Percentiles rank a stretch among this genome's conserved stretches.
Evolutionary conservation across 2,329 filamentous ascomycete species (phyloP).

Genomic region (Fusarium sp.): DNA sequence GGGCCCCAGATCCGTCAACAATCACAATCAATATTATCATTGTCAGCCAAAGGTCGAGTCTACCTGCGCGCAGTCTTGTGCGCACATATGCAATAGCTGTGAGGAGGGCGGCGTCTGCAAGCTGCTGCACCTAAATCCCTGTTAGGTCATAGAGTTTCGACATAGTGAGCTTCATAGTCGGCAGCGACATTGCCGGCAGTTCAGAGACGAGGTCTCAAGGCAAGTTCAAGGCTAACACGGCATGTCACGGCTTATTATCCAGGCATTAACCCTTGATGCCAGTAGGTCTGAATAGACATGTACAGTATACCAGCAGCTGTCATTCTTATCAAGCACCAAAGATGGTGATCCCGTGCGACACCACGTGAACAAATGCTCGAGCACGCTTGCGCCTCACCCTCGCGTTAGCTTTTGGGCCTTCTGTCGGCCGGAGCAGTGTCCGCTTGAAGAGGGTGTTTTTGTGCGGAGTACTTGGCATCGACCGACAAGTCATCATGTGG

Average conservation of each 20-base stretch:
- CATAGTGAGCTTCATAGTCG: conserved; percentile 13
- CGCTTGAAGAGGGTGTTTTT: conserved; percentile 23
- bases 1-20: conserved; percentile 35
- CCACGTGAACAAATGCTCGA: conserved; percentile 21
- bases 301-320: not conserved
- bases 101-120: conserved; percentile 14
- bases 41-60: conserved; percentile 4
- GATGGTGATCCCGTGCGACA: conserved; percentile 3
- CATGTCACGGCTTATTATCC: not conserved
- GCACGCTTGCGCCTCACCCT: conserved; percentile 24
- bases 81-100: conserved; percentile 25
- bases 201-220: not conserved
- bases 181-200: conserved; percentile 16
- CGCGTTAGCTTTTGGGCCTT: conserved; percentile 14
- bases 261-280: not conserved
- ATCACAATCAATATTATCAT: conserved; percentile 7
- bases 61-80: conserved; percentile 6
- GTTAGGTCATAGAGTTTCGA: conserved; percentile 27
- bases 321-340: not conserved
- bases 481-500: conserved; percentile 16
- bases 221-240: not conserved
- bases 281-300: not conserved
- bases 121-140: conserved; percentile 23
- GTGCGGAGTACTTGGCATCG: conserved; percentile 29
- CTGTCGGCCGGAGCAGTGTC: conserved; percentile 11